Evolutionary conservation across 202 grass and related monocot genomes (phyloP), one percentile per base, ranked within the genome.

Genomic region (Setaria italica): DNA sequence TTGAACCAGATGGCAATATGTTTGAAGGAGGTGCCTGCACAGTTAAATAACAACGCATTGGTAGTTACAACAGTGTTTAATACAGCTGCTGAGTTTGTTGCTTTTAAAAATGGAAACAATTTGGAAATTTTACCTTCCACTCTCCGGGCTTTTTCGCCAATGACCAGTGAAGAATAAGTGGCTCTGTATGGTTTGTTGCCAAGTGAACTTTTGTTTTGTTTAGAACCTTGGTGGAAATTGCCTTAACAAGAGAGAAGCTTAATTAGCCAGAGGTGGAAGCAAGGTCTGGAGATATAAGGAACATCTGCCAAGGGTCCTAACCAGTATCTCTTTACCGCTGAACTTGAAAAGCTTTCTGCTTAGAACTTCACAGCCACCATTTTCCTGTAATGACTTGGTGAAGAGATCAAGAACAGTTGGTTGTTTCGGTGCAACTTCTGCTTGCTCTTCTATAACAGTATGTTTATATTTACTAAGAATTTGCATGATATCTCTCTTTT

Each of bases 91-190:
- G 9, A 74, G 7, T 60, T 74, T 58, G 15, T 42, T 51, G 63
- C 39, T 70, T 70, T 70, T 82, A 76, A 59, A 73, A 62, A 75
- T 70, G 56, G 37, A 64, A 56, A 71, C 4, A 3, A 32, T 77
- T 41, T 70, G 46, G 32, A 21, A 72, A 58, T 37, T 83, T 80
- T 86, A 92, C 97, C 94, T 78, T 84, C 97, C 97, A 97, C 77
- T 97, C 94, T 90, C 90, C 91, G 11, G 80, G 9, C 17, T 89
- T 83, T 77, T 89, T 74, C 46, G 90, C 76, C 73, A 99, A 46
- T 74, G 84, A 89, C 94, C 97, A 99, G 80, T 99, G 97, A 91
- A 99, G 94, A 86, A 90, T 84, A 90, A 99, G 88, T 68, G 94
- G 88, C 6, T 83, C 94, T 59, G 64, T 56, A 55, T 75, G 47